Evolutionary conservation across 116 monocot genomes (phyloP), one percentile per base, ranked within the genome.

Genomic region (Iris pallida): DNA sequence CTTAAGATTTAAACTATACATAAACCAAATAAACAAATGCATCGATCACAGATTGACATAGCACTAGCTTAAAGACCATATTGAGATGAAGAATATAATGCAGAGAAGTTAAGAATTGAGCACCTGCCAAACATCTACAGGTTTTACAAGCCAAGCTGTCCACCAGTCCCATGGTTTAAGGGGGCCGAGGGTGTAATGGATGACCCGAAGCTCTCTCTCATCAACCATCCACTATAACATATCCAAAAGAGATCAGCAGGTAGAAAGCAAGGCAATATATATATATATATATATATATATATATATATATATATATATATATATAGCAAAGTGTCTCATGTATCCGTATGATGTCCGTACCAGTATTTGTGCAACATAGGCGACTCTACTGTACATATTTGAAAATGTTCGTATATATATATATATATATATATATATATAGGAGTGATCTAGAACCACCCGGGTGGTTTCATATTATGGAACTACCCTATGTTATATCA

Each of bases 121-220:
- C 54, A 97, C 97, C 97, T 97, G 92, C 97, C 97, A 97, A n/a
- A 92, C 76, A 60, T 90, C 92, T 17, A 97, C 97, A 60, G 97
- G 97, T 68, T 97, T 97, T 63, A 97, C 61, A 47, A 97, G 81
- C 97, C 97, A 97, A 68, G 90, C 87, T 47, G 97, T 90, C 87
- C 88, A 97, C 97, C 97, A 97, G 69, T 97, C 97, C 97, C 97
- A 97, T 41, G 97, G 97, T 73, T 97, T 97, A 63, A 97, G 85
- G 15, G 97, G 97, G 30, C 97, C 97, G 57, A 97, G 83, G 0
- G 97, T 97, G 64, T 97, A 97, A 17, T 97, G 97, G 57, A 97
- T 97, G 55, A 97, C 76, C 59, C 76, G 64, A 67, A 97, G 90
- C 75, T 97, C 97, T 63, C 68, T 92, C 71, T 92, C 97, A 70